phyloP scores from a whole-genome alignment of 2,329 filamentous ascomycete genomes.

The Aspergillus brasiliensis region DNA sequence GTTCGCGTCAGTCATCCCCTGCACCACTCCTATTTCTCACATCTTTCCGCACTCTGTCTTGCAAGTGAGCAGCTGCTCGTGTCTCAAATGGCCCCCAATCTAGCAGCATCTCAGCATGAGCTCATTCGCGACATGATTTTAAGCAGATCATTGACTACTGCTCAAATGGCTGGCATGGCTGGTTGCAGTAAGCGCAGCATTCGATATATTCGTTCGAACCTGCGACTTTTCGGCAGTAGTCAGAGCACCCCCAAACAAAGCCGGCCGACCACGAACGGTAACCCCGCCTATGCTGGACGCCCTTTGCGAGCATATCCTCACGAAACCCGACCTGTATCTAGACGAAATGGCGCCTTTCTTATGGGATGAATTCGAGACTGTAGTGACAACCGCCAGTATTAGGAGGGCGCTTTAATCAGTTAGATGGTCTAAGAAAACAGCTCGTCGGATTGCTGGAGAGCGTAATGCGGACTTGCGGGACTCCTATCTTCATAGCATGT shows the following conservation, averaged over 20 bases:
- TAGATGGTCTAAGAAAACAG: neutral
- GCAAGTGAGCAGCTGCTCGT: too few species aligned
- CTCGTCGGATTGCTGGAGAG: neutral
- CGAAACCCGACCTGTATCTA: slow-evolving; percentile 5
- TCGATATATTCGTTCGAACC: neutral
- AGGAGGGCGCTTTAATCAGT: neutral
- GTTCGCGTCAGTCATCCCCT: too few species aligned
- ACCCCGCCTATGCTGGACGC: slow-evolving; percentile 2
- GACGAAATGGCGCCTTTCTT: slow-evolving; percentile 7
- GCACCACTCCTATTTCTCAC: too few species aligned
- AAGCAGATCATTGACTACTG: neutral
- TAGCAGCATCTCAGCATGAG: too few species aligned
- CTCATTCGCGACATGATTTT: neutral
- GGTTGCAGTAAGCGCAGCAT: neutral
- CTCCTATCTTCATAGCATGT: too few species aligned
- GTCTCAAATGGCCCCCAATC: too few species aligned
- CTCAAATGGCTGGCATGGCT: neutral
- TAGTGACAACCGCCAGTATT: neutral
- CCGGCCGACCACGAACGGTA: neutral
- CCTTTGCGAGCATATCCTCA: slow-evolving; percentile 2
- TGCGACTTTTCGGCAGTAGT: slow-evolving; percentile 2
- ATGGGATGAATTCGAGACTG: neutral
- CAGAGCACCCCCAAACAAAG: neutral
- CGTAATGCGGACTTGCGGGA: neutral
- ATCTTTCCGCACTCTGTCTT: too few species aligned